Evolutionary conservation across 148 eudicot genomes (phyloP), one percentile per base, ranked within the genome.

Genomic region (Amaranthus cruentus): DNA sequence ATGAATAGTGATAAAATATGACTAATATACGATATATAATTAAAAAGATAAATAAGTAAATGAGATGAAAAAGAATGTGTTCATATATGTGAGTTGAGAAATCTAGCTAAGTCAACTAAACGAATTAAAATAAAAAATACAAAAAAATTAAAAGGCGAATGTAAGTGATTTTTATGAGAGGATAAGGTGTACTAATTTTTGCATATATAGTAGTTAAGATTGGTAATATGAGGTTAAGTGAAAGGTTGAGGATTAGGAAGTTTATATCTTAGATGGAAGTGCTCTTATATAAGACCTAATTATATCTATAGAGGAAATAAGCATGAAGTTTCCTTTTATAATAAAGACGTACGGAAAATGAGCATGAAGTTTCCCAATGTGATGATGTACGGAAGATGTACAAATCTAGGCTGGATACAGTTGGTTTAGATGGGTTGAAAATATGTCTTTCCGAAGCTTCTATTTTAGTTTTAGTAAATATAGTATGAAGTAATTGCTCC

Each of bases 351-450:
- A 28, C 38, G 53, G 77, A 65, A 74, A 64, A 21, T 50, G 47
- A 53, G 53, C 21, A 55, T 11, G 77, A 74, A 74, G 77, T 21
- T 74, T 65, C 77, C 9, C 6, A 8, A 5, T 55, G n/a, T 50
- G 71, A 66, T 66, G 44, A 74, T 74, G 77, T 74, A 74, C 77
- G 77, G 77, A 74, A 74, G 6, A 47, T 13, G 71, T 66, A 74
- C 77, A 38, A 64, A 64, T 44, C 77, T 66, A 65, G 63, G 77
- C 56, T 74, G 77, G 54, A 38, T 55, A 74, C 77, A 74, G 77
- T 63, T 74, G 12, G 12, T 55, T 69, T 21, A 3, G 10, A 15
- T 10, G 38, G 38, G 38, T 54, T 52, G 72, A 21, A 55, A 47
- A 46, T 55, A 9, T 65, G 77, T 64, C 50, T 54, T 14, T 46